phyloP scores from a whole-genome alignment of 2,329 filamentous ascomycete species.

The Talaromyces sp. region DNA sequence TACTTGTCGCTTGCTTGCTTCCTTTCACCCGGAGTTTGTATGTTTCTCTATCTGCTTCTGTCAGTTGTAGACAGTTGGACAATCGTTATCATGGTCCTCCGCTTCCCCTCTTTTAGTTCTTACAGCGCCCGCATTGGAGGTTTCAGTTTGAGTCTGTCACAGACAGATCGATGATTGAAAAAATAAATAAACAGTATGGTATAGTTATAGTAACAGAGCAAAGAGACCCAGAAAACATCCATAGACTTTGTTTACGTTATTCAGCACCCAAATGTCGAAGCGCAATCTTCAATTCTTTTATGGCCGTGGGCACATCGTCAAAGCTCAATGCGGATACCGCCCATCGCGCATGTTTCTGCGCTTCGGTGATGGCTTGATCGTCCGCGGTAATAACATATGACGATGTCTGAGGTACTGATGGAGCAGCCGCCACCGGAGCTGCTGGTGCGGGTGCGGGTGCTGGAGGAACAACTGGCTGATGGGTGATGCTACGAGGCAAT shows the following conservation, averaged over 20 bases:
- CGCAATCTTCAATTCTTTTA: constrained; percentile 75
- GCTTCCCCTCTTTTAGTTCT: not conserved
- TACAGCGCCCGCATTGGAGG: not conserved
- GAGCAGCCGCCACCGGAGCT: constrained; percentile 12
- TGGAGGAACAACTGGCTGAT: constrained; percentile 17
- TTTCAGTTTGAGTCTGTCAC: not conserved
- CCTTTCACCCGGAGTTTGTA: not conserved
- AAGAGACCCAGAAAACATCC: not conserved
- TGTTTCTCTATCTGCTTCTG: not conserved
- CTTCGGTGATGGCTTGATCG: constrained; percentile 70
- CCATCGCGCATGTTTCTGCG: constrained; percentile 95
- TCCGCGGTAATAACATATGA: constrained; percentile 36
- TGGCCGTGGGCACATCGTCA: constrained; percentile 85
- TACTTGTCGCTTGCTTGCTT: not conserved
- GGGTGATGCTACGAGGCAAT: constrained; percentile 17
- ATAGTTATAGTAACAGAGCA: not conserved
- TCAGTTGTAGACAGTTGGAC: not conserved
- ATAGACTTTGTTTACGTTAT: constrained; percentile 30
- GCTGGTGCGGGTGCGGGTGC: constrained; percentile 18
- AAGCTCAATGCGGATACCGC: constrained; percentile 96
- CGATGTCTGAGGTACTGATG: constrained; percentile 15
- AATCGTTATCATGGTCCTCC: not conserved
- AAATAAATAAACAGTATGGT: not conserved
- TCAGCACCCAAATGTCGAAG: constrained; percentile 63
- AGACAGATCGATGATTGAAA: not conserved